These are phyloP conservation scores for Beta vulgaris DNA, from an alignment of 148 eudicot species.

Conservation along the genomic window DNA sequence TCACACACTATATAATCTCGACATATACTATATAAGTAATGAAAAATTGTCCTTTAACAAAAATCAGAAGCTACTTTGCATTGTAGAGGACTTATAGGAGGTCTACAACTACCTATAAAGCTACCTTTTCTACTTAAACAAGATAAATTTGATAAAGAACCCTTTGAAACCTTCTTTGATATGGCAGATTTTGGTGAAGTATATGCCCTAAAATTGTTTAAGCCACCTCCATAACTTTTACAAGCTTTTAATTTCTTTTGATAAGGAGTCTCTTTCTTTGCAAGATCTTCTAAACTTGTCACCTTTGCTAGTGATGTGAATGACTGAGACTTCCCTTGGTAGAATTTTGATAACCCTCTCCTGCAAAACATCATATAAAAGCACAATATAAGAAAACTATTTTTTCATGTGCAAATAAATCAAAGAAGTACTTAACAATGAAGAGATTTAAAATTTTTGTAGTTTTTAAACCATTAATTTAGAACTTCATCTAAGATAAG, in stretches of 20 bases:
- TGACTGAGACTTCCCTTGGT: constrained; percentile 81
- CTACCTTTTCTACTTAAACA: constrained; percentile 41
- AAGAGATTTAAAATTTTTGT: too few species aligned
- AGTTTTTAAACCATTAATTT: too few species aligned
- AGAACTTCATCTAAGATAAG: too few species aligned
- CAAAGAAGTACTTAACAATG: too few species aligned
- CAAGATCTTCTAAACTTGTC: constrained; percentile 70
- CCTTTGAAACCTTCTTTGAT: constrained; percentile 51
- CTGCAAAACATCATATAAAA: constrained; percentile 35
- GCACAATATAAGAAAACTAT: neutral
- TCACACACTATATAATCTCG: neutral
- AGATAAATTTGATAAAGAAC: constrained; percentile 37
- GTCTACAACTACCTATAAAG: constrained; percentile 36
- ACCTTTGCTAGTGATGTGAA: constrained; percentile 72
- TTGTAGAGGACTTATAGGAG: constrained; percentile 37
- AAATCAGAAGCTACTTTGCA: constrained; percentile 21
- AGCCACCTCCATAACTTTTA: constrained; percentile 60
- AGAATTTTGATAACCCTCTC: constrained; percentile 76
- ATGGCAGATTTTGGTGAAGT: constrained; percentile 60
- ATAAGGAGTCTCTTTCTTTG: constrained; percentile 50
- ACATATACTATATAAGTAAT: neutral
- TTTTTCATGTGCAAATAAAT: too few species aligned
- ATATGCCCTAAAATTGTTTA: constrained; percentile 42
- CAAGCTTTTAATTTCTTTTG: constrained; percentile 53
- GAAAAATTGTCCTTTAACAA: neutral